Base-by-base conservation (phyloP, 2,329 filamentous ascomycete species). In the Myriangium duriaei region DNA sequence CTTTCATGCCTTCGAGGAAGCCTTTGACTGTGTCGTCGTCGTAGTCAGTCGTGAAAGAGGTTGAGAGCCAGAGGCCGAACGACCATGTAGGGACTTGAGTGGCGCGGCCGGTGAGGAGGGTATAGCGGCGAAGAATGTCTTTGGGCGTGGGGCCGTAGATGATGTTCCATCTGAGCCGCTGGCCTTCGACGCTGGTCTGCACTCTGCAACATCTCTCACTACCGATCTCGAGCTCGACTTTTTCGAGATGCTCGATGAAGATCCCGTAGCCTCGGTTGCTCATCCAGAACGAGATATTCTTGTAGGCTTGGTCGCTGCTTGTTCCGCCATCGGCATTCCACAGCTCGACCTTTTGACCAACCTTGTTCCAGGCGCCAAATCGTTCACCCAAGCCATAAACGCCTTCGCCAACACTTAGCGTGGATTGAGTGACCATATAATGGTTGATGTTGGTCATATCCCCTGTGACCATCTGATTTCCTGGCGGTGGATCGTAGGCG, bases 281-380 rank as follows among this genome's bases (percentile, higher is more conserved):
- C 46, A 81, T 61, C 69, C 74, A 81, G 55, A 81, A 80, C 0
- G 74, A 71, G 2, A 81, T 59, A 51, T 81, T 82, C 60, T 81
- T 82, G 59, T 82, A 82, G 1, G 76, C 76, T 52, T 81, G 77
- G 39, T 81, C 76, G 45, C 71, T 76, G 0, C 71, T 76, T 0
- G 78, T 81, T 7, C 78, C 78, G 4, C 68, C 69, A 44, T 72
- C 69, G 42, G 71, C 68, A 37, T 72, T 72, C 68, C 67, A 72
- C n/a, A 86, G 67, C 40, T 72, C 65, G 6, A 86, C 61, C 10
- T 68, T 66, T 55, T 86, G 80, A 10, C 81, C 81, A 30, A 84
- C 74, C 55, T 82, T 85, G 54, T 81, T 79, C 58, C 81, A 81
- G 5, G 78, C 72, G 0, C 81, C 81, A 51, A 86, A 87, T 11